phyloP scores from a whole-genome alignment of 2,329 filamentous ascomycete genomes.

The Colletotrichum liaoningense region DNA sequence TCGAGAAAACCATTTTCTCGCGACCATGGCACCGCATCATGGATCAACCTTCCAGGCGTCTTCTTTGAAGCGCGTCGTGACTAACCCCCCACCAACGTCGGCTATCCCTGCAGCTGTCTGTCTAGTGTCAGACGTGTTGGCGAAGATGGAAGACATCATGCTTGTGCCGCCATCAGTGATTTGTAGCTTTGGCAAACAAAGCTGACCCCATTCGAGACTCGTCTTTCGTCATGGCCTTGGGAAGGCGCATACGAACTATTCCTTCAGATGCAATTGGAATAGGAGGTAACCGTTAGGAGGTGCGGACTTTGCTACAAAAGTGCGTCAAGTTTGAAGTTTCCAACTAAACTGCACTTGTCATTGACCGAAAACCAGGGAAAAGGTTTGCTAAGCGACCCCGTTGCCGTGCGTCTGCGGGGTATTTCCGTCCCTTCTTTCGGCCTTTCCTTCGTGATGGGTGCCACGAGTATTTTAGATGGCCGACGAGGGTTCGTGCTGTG shows the following conservation, averaged over 20 bases:
- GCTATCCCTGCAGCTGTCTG: background rate
- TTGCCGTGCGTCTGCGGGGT: slow-evolving; percentile 27
- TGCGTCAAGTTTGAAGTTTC: slow-evolving; percentile 4
- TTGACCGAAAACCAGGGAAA: slow-evolving; percentile 21
- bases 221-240: background rate
- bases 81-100: background rate
- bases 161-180: background rate
- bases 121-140: background rate
- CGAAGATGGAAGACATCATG: background rate
- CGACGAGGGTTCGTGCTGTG: too few species aligned
- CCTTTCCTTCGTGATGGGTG: slow-evolving; percentile 17
- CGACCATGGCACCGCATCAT: background rate
- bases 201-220: too few species aligned
- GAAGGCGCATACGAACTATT: too few species aligned
- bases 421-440: slow-evolving; percentile 30
- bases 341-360: slow-evolving; percentile 7
- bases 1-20: background rate
- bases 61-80: background rate
- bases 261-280: background rate
- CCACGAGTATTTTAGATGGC: slow-evolving; percentile 4
- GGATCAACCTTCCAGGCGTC: background rate
- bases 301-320: background rate
- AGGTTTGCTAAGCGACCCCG: slow-evolving; percentile 18
- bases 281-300: background rate
- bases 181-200: background rate